Evolutionary conservation across 2,329 filamentous ascomycete genomes (phyloP).

Genomic region (Rhynchosporium graminicola): DNA sequence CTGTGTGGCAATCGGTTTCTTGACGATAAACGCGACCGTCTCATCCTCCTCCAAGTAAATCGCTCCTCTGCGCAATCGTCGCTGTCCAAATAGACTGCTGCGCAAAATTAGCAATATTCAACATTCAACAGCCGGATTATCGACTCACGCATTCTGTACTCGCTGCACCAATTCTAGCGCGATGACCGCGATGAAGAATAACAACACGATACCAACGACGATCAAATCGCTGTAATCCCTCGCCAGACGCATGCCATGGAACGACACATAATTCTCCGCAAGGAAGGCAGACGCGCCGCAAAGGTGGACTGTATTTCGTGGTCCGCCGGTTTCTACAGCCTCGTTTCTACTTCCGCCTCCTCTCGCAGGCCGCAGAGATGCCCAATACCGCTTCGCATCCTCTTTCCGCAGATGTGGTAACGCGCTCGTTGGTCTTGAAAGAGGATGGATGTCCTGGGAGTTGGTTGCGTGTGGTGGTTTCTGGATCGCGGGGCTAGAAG

Average conservation of each 20-base stretch:
- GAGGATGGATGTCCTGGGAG: conserved; percentile 2
- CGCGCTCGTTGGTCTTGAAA: conserved; percentile 33
- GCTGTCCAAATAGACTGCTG: background rate
- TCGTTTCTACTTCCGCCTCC: background rate
- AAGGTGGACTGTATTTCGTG: background rate
- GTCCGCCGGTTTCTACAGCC: background rate
- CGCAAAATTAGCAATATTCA: no score
- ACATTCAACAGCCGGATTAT: no score
- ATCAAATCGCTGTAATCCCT: conserved; percentile 36
- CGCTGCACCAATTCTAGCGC: conserved; percentile 32
- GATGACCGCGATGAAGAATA: conserved; percentile 35
- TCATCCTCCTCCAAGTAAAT: conserved; percentile 35
- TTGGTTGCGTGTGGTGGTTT: conserved; percentile 11
- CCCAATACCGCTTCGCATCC: conserved; percentile 34
- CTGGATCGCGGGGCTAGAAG: conserved; percentile 15
- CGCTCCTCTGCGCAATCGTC: conserved; percentile 18
- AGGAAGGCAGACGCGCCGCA: conserved; percentile 7
- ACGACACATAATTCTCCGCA: conserved; percentile 13
- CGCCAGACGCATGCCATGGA: conserved; percentile 21
- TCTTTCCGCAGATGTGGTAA: conserved; percentile 31
- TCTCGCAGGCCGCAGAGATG: conserved; percentile 11
- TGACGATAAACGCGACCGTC: conserved; percentile 24
- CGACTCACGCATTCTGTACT: conserved; percentile 29
- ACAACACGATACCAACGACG: conserved; percentile 36
- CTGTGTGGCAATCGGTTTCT: conserved; percentile 24